Evolutionary conservation across 768 basidiomycete genomes (phyloP), one percentile per base, ranked within the genome.

Genomic region (Pleurotus eryngii): DNA sequence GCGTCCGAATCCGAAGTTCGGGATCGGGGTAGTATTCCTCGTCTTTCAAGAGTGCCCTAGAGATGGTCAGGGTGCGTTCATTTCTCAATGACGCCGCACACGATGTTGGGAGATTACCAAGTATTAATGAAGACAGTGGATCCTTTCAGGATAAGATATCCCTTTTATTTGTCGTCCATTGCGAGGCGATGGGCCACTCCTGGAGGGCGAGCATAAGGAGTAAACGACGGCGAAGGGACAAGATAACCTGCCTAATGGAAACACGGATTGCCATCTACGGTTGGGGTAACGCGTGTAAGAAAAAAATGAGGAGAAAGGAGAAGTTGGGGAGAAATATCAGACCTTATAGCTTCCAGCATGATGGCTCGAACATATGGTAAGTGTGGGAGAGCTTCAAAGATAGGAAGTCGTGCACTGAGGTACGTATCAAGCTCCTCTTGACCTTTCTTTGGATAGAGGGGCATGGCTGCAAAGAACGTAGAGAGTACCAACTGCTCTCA

Each of bases 1-100:
- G 59, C 75, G 63, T 15, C 75, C 75, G 57, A 76, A 76, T 15
- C 75, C 74, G 59, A 76, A 76, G 1, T 70, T 72, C 26, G 56
- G 49, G 74, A 12, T 76, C 61, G 3, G 66, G 62, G 55, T 70
- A 76, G 22, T 61, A 56, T 5, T 47, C 47, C 7, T 65, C 62
- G 49, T 75, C 69, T 14, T 64, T 68, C n/a, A 69, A 5, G 24
- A 26, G 24, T 26, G 5, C 24, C 24, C 24, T 26, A 26, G 24
- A 26, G 24, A 26, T 26, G 24, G 24, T 26, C 24, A 24, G 24
- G 1, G 24, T 24, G 24, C 3, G 5, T 4, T 26, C 5, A 1
- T 26, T 26, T 26, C 24, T 4, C 24, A 6, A 26, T 26, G 24
- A 26, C 24, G 24, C 24, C 24, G 4, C 24, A 26, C 3, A 4